phyloP scores from a whole-genome alignment of 306 rosid genomes.

The Malus asiatica region DNA sequence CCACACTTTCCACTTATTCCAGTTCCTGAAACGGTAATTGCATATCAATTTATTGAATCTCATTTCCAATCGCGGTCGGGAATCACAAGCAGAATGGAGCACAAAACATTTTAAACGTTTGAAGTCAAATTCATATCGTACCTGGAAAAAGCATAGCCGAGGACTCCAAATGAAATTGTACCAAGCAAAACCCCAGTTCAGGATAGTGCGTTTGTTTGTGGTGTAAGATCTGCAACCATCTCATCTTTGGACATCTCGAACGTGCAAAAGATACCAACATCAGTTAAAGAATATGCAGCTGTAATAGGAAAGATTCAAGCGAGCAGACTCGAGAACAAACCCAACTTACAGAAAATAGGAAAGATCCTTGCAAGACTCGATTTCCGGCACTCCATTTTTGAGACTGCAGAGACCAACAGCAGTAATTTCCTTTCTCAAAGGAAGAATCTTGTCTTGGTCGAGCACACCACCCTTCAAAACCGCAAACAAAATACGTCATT shows the following conservation, averaged over 20 bases:
- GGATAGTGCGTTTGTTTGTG: conserved; percentile 40
- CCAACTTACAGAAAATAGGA: conserved; percentile 73
- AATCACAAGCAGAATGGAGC: neutral
- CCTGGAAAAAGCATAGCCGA: conserved; percentile 71
- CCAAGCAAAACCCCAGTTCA: conserved; percentile 60
- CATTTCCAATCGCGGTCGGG: neutral
- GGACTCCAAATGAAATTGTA: conserved; percentile 65
- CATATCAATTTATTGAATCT: neutral
- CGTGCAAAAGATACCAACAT: conserved; percentile 38
- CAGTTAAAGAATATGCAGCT: neutral
- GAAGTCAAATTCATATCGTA: conserved; percentile 4
- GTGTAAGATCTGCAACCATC: conserved; percentile 60
- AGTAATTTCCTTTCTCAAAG: conserved; percentile 66
- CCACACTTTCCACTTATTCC: conserved; percentile 77
- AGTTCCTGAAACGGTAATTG: conserved; percentile 49
- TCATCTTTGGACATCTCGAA: conserved; percentile 73
- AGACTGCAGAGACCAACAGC: conserved; percentile 72
- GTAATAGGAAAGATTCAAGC: neutral
- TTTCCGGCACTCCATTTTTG: conserved; percentile 56
- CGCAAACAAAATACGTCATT: too few species aligned
- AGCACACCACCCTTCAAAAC: conserved; percentile 68
- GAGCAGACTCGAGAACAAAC: neutral
- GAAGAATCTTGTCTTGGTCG: conserved; percentile 89
- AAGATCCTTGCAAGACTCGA: conserved; percentile 67
- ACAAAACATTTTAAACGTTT: neutral